Base-by-base conservation (phyloP, 305 asterid genomes). In the Fraxinus sp. region DNA sequence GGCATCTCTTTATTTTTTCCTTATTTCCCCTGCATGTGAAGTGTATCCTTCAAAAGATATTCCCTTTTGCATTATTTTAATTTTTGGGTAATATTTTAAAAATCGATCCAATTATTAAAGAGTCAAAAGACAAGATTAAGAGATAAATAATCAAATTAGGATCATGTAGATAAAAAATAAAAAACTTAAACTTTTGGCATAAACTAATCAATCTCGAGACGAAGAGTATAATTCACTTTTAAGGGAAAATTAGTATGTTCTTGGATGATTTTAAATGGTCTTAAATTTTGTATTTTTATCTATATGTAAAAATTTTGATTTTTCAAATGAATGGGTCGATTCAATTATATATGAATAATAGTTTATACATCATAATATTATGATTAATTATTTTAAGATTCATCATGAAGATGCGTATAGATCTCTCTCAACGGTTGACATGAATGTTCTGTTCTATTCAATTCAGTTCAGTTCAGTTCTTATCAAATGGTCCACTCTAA, bases 21-120 rank as follows among this genome's bases (percentile, higher is more conserved):
- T 30, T 33, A 39, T 74, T 35, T 37, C 64, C 72, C 74, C 83
- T 83, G 87, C 74, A 68, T 68, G 74, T 68, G 74, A 86, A 75
- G 64, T 86, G 85, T 57, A 82, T 79, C 84, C 80, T 73, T 26
- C 24, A 13, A 79, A 76, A 81, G 52, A 43, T 18, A 68, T 59
- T 18, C 16, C 37, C 72, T 6, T 7, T 62, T 7, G 33, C 72
- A 8, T 62, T 62, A 62, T 20, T 62, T 59, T 62, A 62, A 7
- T 62, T 62, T 62, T 20, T 20, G 22, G 62, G 8, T 16, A 52
- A 52, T n/a, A 52, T 52, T 52, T 14, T 1, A 1, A 52, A 52
- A 16, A 16, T 16, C 8, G 20, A 5, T 16, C 16, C 20, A 16
- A 14, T 2, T 52, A 49, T 49, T 14, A 52, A 52, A 3, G 57